These are phyloP conservation scores for Alternaria postmessia DNA, from an alignment of 2,329 filamentous ascomycete genomes.

Conservation along the genomic window DNA sequence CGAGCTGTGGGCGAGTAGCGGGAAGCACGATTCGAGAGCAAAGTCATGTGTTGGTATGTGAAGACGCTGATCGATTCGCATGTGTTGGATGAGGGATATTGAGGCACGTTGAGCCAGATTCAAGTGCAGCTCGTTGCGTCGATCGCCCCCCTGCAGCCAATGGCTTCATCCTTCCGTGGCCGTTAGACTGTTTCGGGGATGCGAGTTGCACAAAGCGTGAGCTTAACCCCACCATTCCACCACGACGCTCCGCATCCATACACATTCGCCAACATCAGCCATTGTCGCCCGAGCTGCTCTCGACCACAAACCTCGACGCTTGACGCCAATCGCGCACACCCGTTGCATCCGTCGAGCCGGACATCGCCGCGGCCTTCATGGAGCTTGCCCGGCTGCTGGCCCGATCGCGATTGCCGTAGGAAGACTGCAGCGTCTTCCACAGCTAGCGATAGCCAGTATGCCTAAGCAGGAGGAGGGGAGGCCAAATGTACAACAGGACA, in stretches of 20 bases:
- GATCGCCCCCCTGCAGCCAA: conserved; percentile 36
- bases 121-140: conserved; percentile 25
- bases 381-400: conserved; percentile 62
- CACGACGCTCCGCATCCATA: conserved; percentile 34
- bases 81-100: conserved; percentile 19
- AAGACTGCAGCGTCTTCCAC: conserved; percentile 63
- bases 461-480: conserved; percentile 43
- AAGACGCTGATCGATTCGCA: background rate
- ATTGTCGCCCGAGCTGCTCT: conserved; percentile 37
- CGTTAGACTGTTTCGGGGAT: conserved; percentile 31
- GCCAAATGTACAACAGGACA: conserved; percentile 29
- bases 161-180: conserved; percentile 20
- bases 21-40: conserved; percentile 6
- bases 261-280: conserved; percentile 30
- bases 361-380: conserved; percentile 57
- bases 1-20: conserved; percentile 1
- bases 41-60: background rate
- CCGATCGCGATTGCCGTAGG: conserved; percentile 67
- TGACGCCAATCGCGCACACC: conserved; percentile 19
- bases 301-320: conserved; percentile 9
- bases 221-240: conserved; percentile 50
- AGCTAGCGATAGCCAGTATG: conserved; percentile 58
- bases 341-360: conserved; percentile 25
- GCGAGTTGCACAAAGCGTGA: conserved; percentile 35
- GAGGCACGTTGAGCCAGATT: conserved; percentile 20